phyloP scores from a whole-genome alignment of 306 rosid genomes.

The Rosa lucieae region DNA sequence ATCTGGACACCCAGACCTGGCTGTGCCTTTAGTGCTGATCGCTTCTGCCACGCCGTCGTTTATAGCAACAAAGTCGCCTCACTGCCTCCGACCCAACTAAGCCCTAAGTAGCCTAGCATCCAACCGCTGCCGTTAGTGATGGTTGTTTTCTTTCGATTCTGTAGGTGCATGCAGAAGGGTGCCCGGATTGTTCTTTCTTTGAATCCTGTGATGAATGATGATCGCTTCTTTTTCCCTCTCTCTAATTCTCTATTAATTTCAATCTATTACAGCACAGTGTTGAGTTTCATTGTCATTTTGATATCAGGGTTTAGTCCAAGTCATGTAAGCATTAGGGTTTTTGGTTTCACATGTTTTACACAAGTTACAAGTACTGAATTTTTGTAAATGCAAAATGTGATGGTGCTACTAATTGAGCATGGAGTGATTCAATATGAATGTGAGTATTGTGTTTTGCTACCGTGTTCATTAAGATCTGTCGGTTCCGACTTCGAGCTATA shows the following conservation, averaged over 20 bases:
- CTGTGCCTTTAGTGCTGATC: too few relatives aligned
- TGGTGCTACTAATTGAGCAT: too few relatives aligned
- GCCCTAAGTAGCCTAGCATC: too few relatives aligned
- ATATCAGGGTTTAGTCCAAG: not conserved
- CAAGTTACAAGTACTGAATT: too few relatives aligned
- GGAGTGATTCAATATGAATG: not conserved
- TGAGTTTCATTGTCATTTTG: not conserved
- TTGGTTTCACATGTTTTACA: not conserved
- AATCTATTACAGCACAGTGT: not conserved
- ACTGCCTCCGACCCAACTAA: too few relatives aligned
- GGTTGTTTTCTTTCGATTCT: too few relatives aligned
- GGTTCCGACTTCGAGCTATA: not conserved
- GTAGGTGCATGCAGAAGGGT: too few relatives aligned
- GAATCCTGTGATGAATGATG: slow-evolving; percentile 53
- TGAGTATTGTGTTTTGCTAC: not conserved
- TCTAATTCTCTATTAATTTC: not conserved
- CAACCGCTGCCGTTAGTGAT: too few relatives aligned
- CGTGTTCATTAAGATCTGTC: not conserved
- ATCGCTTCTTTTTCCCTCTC: not conserved
- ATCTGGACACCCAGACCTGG: too few relatives aligned
- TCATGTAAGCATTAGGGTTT: not conserved
- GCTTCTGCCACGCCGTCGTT: too few relatives aligned
- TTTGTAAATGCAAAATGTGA: not conserved
- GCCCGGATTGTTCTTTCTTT: slow-evolving; percentile 30
- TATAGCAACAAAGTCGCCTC: too few relatives aligned